Evolutionary conservation across 192 early-diverging fungal species (phyloP).

Genomic region (Linnemannia elongata): DNA sequence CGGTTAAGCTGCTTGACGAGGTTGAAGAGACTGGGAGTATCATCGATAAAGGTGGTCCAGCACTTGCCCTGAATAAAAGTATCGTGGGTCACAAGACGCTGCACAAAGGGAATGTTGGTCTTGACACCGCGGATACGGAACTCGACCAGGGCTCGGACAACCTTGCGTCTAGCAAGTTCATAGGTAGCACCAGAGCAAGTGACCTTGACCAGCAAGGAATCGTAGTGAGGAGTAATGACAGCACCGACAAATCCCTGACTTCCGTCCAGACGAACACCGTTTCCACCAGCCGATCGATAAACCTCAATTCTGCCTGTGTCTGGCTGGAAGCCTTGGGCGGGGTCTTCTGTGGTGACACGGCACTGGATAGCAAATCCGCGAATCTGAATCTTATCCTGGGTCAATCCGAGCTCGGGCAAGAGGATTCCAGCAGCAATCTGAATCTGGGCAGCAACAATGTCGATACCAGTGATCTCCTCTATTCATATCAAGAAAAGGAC

Average conservation of each 20-base stretch:
- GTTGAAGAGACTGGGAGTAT: constrained; percentile 92
- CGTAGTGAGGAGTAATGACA: constrained; percentile 95
- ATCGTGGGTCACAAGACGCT: constrained; percentile 85
- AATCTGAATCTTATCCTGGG: constrained; percentile 83
- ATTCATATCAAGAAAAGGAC: not conserved
- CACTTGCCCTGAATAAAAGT: constrained; percentile 85
- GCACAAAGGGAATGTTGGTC: constrained; percentile 96
- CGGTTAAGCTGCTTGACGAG: constrained; percentile 85
- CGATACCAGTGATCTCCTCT: constrained; percentile 97
- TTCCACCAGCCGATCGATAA: constrained; percentile 91
- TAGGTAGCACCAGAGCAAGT: constrained; percentile 91
- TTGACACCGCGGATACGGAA: constrained; percentile 98
- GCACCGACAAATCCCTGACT: constrained; percentile 92
- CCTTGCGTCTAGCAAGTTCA: constrained; percentile 91
- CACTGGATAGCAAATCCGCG: constrained; percentile 96
- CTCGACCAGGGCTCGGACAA: constrained; percentile 89
- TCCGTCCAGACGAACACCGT: constrained; percentile 89
- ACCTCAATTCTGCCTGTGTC: constrained; percentile 97
- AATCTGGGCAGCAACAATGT: constrained; percentile 94
- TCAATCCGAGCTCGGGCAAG: constrained; percentile 82
- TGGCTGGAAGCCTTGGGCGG: constrained; percentile 93
- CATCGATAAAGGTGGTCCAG: constrained; percentile 99
- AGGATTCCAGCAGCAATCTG: constrained; percentile 92
- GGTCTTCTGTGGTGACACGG: constrained; percentile 97
- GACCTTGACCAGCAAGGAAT: constrained; percentile 93